Evolutionary conservation across 176 grass and related monocot genomes (phyloP), one percentile per base, ranked within the genome.

Genomic region (Oryza longistaminata): DNA sequence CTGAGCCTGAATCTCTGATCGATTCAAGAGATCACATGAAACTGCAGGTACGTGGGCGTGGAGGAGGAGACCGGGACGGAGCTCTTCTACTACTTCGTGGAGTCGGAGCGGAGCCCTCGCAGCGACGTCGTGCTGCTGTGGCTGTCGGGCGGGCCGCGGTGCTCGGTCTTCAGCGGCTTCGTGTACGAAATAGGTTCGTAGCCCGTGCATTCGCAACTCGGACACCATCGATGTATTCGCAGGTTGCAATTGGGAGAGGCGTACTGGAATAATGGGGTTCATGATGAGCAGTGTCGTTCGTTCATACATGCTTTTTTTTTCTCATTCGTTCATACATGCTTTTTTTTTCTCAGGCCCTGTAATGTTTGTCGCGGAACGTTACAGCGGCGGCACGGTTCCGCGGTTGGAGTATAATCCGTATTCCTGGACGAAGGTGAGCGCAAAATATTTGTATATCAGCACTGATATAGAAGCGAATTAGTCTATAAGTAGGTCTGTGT

Each of bases 1-100:
- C 14, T 14, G 48, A 43, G 5, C 5, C 35, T 6, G 48, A 43
- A 37, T 37, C 35, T 37, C 35, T 43, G 46, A 37, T 37, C 46
- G 10, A 14, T 13, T 13, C 45, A 42, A 42, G 45, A 15, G 48
- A 50, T 50, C 48, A 50, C 48, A 16, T 16, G 48, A 1, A 15
- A 0, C 3, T 50, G 14, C 48, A 90, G 91, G 85, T 96, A 91
- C 70, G 85, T 90, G 44, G 77, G 65, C 64, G 89, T 96, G 71
- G 94, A 90, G 69, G 78, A 90, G 74, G 74, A 42, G 22, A 84
- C 88, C 14, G 89, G 89, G 64, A 58, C 50, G 1, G 87, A 96
- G 87, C 68, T 96, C 39, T 93, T 96, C 69, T 96, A 93, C 81
- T 96, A 93, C 78, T 96, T 93, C 78, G 75, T 91, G 2, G 77